phyloP scores from a whole-genome alignment of 179 eudicot species.

The Silene noctiflora region DNA sequence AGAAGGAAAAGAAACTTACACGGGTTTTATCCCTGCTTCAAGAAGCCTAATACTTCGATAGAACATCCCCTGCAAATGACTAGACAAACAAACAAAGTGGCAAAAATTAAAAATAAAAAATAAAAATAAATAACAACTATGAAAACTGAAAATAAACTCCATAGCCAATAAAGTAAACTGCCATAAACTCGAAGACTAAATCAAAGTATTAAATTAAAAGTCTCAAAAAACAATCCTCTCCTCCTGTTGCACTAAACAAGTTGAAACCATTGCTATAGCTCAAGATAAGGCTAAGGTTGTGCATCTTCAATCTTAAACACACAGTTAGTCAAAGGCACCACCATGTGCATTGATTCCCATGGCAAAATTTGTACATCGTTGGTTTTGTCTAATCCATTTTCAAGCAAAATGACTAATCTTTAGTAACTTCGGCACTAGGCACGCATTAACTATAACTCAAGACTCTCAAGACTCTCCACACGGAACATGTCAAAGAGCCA shows the following conservation, averaged over 20 bases:
- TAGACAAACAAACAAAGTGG: conserved; percentile 21
- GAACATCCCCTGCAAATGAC: conserved; percentile 99
- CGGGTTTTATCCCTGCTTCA: conserved; percentile 96
- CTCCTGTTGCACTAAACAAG: neutral
- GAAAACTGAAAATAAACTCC: neutral
- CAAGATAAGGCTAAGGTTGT: neutral
- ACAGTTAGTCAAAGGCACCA: neutral
- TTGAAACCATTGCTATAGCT: neutral
- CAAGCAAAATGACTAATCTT: neutral
- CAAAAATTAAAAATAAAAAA: too few relatives aligned
- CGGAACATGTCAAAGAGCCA: neutral
- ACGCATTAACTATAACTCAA: neutral
- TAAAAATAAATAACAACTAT: too few relatives aligned
- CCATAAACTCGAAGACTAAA: neutral
- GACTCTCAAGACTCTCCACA: neutral
- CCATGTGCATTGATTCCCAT: neutral
- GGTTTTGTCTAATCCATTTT: neutral
- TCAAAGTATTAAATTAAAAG: neutral
- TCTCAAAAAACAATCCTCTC: neutral
- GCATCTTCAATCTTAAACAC: neutral
- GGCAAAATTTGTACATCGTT: neutral
- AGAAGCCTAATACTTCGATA: conserved; percentile 87
- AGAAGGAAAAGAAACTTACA: conserved; percentile 42
- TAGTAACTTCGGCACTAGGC: neutral
- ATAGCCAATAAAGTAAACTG: neutral